Evolutionary conservation across 495 filamentous ascomycete species (phyloP), one percentile per base, ranked within the genome.

Genomic region (Aspergillus baeticus): DNA sequence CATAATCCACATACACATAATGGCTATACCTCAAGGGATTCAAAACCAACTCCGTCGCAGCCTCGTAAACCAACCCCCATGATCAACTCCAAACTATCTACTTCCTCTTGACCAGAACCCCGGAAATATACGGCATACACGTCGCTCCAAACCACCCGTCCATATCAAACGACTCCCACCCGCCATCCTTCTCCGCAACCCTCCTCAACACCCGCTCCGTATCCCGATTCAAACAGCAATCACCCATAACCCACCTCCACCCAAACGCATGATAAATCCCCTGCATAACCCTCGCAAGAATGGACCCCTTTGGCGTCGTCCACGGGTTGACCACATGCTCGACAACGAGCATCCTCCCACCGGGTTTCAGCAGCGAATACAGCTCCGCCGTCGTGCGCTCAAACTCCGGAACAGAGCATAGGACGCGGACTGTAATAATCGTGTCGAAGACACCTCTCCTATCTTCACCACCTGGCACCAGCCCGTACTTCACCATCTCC

Each of bases 371-470:
- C 55, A 85, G 72, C 3, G 60, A 51, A 69, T 89, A 91, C 51
- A 91, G 61, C 47, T 82, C 80, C 13, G 59, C 63, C 14, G 81
- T 79, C 41, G 86, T 83, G 10, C 61, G 61, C 59, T 83, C 74
- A 31, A 86, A 81, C 11, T 83, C 71, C 1, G 87, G 87, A 50
- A 91, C 85, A 47, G 82, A 85, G 69, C 88, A 92, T 5, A 92
- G 74, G 44, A 89, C 89, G 10, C 87, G 80, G 41, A 90, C 73
- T 13, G 83, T 83, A 42, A 90, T 74, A 35, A 91, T 82, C 35
- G 82, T 85, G 61, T 92, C 88, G 23, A 90, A 81, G 20, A 77
- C 74, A n/a, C 62, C 68, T 36, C 17, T 4, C 36, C 8, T n/a
- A 38, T 11, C 36, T 15, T 2, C 10, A 15, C 41, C 26, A 36